Evolutionary conservation across 345 rosid genomes (phyloP).

Genomic region (Citrus inodora): DNA sequence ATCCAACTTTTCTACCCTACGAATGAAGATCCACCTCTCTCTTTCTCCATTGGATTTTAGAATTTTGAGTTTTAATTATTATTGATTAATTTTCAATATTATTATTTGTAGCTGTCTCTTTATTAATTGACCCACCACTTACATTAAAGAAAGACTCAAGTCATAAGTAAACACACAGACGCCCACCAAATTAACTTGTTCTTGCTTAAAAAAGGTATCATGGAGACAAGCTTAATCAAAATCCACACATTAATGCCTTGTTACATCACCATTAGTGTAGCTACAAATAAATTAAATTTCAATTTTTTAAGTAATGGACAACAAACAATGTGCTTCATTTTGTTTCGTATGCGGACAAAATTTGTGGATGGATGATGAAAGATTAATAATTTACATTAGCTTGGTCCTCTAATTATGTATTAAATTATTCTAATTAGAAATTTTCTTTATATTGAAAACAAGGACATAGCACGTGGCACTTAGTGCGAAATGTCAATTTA

Average conservation of each 20-base stretch:
- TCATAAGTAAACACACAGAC: neutral
- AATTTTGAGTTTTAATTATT: neutral
- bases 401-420: neutral
- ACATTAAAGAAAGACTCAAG: neutral
- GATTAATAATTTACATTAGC: neutral
- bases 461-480: neutral
- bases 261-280: conserved; percentile 1
- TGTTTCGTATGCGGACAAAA: neutral
- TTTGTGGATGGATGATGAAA: neutral
- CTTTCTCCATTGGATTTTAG: neutral
- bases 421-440: neutral
- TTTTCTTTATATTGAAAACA: neutral
- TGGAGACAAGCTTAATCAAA: neutral
- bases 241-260: neutral
- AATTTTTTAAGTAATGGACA: neutral
- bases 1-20: neutral
- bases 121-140: conserved; percentile 2
- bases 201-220: neutral
- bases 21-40: neutral
- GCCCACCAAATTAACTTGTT: neutral
- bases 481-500: neutral
- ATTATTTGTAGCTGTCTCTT: neutral
- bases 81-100: neutral
- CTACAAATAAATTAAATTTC: neutral
- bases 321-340: neutral